Percentiles rank a stretch among this genome's conserved stretches.
Evolutionary conservation across 2,329 filamentous ascomycete genomes (phyloP).

Genomic region (Leptodontidium sp.): DNA sequence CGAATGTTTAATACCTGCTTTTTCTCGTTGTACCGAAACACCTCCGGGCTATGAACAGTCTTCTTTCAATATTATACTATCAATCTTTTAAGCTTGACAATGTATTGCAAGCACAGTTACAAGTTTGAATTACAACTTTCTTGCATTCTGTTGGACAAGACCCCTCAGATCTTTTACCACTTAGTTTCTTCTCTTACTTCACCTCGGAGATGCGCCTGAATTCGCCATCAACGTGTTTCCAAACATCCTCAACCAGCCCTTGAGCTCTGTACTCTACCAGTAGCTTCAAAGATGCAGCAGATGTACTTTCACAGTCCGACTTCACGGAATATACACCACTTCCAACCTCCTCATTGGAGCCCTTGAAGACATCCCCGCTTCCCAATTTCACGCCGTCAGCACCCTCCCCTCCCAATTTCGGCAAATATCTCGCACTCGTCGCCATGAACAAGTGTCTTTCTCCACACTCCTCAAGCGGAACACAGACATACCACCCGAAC

Average conservation of each 20-base stretch:
- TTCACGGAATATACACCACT: slow-evolving; percentile 37
- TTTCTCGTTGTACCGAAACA: too few relatives aligned
- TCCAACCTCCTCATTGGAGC: slow-evolving; percentile 29
- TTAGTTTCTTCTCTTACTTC: neutral
- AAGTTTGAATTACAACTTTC: too few relatives aligned
- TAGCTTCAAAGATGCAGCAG: slow-evolving; percentile 23
- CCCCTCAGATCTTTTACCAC: neutral
- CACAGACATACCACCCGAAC: slow-evolving; percentile 23
- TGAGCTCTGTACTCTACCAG: slow-evolving; percentile 27
- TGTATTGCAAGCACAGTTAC: too few relatives aligned
- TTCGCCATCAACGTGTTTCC: slow-evolving; percentile 29
- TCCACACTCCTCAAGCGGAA: slow-evolving; percentile 37
- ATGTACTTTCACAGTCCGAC: slow-evolving; percentile 30
- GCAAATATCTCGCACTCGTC: slow-evolving; percentile 34
- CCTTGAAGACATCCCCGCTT: slow-evolving; percentile 10
- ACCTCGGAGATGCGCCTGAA: slow-evolving; percentile 25
- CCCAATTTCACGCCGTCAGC: slow-evolving; percentile 24
- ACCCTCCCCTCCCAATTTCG: neutral
- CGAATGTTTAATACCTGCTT: too few relatives aligned
- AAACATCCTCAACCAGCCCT: slow-evolving; percentile 32
- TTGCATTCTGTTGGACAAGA: neutral
- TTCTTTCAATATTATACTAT: too few relatives aligned
- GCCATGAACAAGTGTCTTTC: slow-evolving; percentile 38
- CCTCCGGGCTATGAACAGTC: too few relatives aligned
- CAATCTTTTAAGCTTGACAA: too few relatives aligned